phyloP scores from a whole-genome alignment of 106 monocot genomes.

The Dactylorhiza incarnata region DNA sequence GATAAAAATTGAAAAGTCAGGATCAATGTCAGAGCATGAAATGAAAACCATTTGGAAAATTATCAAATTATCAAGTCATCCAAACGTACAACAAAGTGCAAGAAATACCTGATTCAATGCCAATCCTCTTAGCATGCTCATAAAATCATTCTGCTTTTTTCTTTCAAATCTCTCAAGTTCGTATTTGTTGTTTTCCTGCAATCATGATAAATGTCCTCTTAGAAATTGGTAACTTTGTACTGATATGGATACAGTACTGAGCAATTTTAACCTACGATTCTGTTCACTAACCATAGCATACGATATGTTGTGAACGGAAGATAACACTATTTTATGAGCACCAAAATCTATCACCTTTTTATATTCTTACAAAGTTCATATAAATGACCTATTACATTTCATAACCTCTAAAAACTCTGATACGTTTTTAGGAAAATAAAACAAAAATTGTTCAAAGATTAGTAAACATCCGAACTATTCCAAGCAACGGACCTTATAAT shows the following conservation, averaged over 20 bases:
- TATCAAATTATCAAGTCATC: not conserved
- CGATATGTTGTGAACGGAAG: not conserved
- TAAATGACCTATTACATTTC: not conserved
- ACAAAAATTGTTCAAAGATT: too few species aligned
- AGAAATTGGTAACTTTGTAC: not conserved
- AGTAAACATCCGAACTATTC: too few species aligned
- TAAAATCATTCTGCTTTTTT: conserved; percentile 60
- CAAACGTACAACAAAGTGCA: not conserved
- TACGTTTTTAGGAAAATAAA: too few species aligned
- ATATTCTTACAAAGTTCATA: not conserved
- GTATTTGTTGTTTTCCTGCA: conserved; percentile 71
- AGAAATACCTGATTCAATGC: conserved; percentile 64
- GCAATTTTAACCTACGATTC: not conserved
- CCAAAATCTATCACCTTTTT: not conserved
- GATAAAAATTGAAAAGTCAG: not conserved
- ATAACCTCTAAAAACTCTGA: not conserved
- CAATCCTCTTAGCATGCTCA: conserved; percentile 78
- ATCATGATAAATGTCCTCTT: not conserved
- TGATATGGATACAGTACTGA: not conserved
- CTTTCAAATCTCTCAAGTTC: conserved; percentile 69
- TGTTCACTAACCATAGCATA: not conserved
- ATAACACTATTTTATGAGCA: not conserved
- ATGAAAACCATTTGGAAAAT: not conserved
- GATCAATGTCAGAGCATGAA: not conserved
- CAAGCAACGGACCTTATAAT: too few species aligned